phyloP scores from a whole-genome alignment of 2,329 filamentous ascomycete species.

The Apiospora marii region DNA sequence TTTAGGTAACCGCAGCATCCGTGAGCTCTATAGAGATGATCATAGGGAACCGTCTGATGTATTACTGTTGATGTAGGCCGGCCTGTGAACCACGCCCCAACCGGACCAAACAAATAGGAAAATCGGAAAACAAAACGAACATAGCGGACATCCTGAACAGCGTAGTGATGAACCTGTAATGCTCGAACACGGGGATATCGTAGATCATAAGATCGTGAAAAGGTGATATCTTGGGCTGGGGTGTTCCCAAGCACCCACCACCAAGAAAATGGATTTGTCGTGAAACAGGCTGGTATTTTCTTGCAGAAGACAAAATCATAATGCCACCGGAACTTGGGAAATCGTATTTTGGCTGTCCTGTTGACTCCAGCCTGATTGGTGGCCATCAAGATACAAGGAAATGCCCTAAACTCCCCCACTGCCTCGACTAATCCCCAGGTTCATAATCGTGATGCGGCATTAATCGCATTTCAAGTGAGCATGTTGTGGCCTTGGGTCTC shows the following conservation, averaged over 20 bases:
- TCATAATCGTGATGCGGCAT: background rate
- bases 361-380: background rate
- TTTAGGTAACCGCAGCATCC: slow-evolving; percentile 10
- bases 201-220: slow-evolving; percentile 17
- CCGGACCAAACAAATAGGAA: background rate
- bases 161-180: background rate
- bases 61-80: background rate
- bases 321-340: background rate
- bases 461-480: background rate
- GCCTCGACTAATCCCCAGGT: background rate
- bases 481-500: slow-evolving; percentile 15
- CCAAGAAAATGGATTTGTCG: background rate
- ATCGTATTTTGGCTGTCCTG: background rate
- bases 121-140: background rate
- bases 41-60: background rate
- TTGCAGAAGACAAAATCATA: background rate
- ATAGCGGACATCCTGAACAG: background rate
- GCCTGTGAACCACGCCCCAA: background rate
- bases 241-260: background rate
- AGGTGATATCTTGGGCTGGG: background rate
- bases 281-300: slow-evolving; percentile 6
- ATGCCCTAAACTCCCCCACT: background rate
- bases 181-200: slow-evolving; percentile 17
- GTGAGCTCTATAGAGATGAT: slow-evolving; percentile 16
- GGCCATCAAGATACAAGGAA: background rate